Evolutionary conservation across 2,329 filamentous ascomycete species (phyloP).

Genomic region (Paecilomyces fulvus): DNA sequence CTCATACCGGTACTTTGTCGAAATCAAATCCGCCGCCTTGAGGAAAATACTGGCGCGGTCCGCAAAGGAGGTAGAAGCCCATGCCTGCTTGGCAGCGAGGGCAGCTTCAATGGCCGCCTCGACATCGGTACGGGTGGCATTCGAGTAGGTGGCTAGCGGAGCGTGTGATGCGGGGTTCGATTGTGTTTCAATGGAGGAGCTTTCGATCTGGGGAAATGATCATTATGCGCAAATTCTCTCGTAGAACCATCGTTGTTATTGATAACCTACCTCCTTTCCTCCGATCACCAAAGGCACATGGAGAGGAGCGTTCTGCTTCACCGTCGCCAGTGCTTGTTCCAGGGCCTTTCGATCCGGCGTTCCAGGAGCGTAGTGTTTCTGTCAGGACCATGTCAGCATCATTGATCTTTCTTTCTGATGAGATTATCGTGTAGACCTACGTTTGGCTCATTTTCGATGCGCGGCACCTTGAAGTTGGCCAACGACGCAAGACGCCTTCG

Average conservation of each 20-base stretch:
- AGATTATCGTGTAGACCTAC: constrained; percentile 46
- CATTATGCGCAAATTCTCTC: neutral
- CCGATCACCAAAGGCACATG: constrained; percentile 76
- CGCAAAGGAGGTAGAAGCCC: constrained; percentile 79
- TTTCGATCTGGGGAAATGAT: constrained; percentile 17
- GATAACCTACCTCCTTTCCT: constrained; percentile 61
- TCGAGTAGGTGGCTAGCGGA: constrained; percentile 74
- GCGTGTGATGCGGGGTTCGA: constrained; percentile 76
- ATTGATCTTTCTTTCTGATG: neutral
- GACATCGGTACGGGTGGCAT: constrained; percentile 69
- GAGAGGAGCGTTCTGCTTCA: constrained; percentile 61
- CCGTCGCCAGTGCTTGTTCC: constrained; percentile 60
- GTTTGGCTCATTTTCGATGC: constrained; percentile 89
- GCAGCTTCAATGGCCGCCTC: constrained; percentile 72
- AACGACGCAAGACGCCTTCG: constrained; percentile 46
- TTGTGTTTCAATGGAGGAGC: constrained; percentile 47
- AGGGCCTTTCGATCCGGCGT: constrained; percentile 71
- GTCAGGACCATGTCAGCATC: constrained; percentile 3
- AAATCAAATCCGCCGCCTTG: constrained; percentile 86
- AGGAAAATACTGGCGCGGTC: constrained; percentile 90
- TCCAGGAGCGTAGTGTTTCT: constrained; percentile 86
- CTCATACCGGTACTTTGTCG: constrained; percentile 90
- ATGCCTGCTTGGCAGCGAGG: constrained; percentile 73
- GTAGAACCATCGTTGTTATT: neutral
- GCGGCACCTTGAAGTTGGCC: constrained; percentile 79